A percentile compares a stretch with the other conserved stretches of the same genome.
phyloP scores from a whole-genome alignment of 2,329 filamentous ascomycete genomes.

The Biscogniauxia mediterranea region DNA sequence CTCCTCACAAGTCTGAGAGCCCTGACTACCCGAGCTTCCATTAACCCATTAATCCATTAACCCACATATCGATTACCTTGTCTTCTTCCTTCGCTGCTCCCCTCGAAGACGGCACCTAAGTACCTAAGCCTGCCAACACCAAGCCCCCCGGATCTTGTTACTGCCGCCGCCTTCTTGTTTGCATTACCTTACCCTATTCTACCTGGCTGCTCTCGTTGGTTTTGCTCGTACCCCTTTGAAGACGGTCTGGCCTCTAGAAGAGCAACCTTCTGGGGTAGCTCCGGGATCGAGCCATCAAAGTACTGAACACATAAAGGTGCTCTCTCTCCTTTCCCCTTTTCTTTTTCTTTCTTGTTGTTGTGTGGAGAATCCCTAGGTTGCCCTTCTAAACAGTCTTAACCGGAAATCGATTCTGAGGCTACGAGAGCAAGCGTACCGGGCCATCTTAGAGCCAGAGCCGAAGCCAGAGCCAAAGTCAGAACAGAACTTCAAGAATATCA shows the following conservation, averaged over 20 bases:
- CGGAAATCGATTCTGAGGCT: slow-evolving; percentile 19
- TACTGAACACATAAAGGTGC: slow-evolving; percentile 12
- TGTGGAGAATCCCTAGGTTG: slow-evolving; percentile 17
- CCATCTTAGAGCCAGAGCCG: too few relatives aligned
- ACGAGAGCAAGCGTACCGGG: slow-evolving; percentile 23
- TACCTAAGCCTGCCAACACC: slow-evolving; percentile 17
- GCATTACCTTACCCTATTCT: slow-evolving; percentile 7
- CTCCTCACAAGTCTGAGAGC: slow-evolving; percentile 10
- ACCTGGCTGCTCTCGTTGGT: slow-evolving; percentile 12
- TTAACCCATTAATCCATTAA: slow-evolving; percentile 9
- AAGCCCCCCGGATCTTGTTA: slow-evolving; percentile 13
- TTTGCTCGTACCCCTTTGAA: slow-evolving; percentile 8
- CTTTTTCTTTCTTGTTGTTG: slow-evolving; percentile 1
- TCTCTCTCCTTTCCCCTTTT: too few relatives aligned
- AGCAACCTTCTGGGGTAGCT: slow-evolving; percentile 10
- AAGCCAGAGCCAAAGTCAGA: slow-evolving; percentile 18
- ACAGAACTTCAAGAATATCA: slow-evolving; percentile 8
- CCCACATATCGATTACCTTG: background rate
- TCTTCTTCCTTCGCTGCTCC: slow-evolving; percentile 13
- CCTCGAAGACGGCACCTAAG: slow-evolving; percentile 12
- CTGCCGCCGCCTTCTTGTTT: slow-evolving; percentile 8
- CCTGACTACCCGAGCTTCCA: slow-evolving; percentile 1
- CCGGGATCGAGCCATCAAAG: slow-evolving; percentile 3
- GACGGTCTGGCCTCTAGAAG: slow-evolving; percentile 3
- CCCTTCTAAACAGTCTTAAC: slow-evolving; percentile 19